Percentiles rank a stretch among this genome's conserved stretches.
These are phyloP conservation scores for Chaetomium tenue DNA, from an alignment of 495 filamentous ascomycete genomes.

Conservation along the genomic window DNA sequence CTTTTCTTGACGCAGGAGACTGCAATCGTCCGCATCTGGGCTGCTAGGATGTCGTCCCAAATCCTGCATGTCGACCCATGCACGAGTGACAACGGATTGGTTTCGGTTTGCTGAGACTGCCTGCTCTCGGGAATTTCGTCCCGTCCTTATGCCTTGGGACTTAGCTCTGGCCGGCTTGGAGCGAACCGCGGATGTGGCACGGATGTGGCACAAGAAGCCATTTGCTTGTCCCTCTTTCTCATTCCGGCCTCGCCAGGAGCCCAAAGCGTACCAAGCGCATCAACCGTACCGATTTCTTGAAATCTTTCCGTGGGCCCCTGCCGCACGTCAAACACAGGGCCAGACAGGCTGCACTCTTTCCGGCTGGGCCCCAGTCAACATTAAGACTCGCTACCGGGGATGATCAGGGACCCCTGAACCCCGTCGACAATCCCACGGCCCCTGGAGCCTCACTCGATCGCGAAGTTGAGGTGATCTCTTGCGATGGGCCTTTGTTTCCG, in stretches of 20 bases:
- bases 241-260: constrained; percentile 21
- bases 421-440: constrained; percentile 24
- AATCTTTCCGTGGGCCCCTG: constrained; percentile 30
- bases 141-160: constrained; percentile 33
- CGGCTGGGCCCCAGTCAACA: constrained; percentile 30
- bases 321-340: constrained; percentile 33
- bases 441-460: constrained; percentile 11
- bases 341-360: constrained; percentile 35
- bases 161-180: constrained; percentile 24
- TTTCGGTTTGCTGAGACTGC: constrained; percentile 18
- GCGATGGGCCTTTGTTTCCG: constrained; percentile 43
- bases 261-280: constrained; percentile 28
- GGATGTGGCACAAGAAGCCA: constrained; percentile 25
- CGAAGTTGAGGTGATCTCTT: constrained; percentile 22
- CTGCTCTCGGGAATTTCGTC: constrained; percentile 33
- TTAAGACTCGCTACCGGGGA: constrained; percentile 30
- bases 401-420: constrained; percentile 35
- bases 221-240: constrained; percentile 23
- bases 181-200: constrained; percentile 28
- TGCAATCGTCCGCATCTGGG: constrained; percentile 10
- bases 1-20: constrained; percentile 1
- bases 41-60: constrained; percentile 26
- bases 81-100: constrained; percentile 15
- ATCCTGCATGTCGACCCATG: constrained; percentile 16
- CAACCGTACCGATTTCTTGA: constrained; percentile 25